Base-by-base conservation (phyloP, 371 early-diverging fungal species). In the Parasitella parasitica region DNA sequence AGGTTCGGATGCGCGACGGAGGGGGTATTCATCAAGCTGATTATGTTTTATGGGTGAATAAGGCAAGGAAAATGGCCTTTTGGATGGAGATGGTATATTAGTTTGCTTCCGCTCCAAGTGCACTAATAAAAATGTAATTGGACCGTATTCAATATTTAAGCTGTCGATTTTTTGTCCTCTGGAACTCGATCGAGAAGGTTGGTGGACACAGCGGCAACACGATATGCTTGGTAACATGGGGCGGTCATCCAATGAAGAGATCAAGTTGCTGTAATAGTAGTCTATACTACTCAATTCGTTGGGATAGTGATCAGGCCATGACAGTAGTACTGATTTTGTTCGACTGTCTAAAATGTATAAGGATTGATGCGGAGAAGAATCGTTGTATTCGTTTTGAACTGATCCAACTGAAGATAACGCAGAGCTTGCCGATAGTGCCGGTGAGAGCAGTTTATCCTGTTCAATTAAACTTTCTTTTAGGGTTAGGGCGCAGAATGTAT, bases 141-240 rank as follows among this genome's bases (percentile, higher is more conserved):
- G 30, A 1, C 81, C 81, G 64, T 77, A 77, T 4, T 75, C 67
- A 24, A 80, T 71, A 9, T 64, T 43, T 2, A 80, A 32, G 30
- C 69, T 52, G 15, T 58, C 49, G n/a, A 60, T 34, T 52, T 43
- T 39, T 35, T 61, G 32, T 13, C 62, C 55, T 4, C 22, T 34
- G 50, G 46, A n/a, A 28, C 37, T 69, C 3, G 37, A 54, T 34
- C 59, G 37, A 35, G 57, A 53, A 27, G 52, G 51, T 38, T 54
- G 66, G 28, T 61, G 70, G 16, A 67, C 61, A 54, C 63, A 77
- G 15, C 52, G 73, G 46, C 54, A 71, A 35, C 76, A 76, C n/a
- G 73, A 64, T 28, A 54, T 43, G 50, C 50, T 41, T 52, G 70
- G 57, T 37, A 67, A 57, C 38, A 51, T 20, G 53, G 59, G 41